Percentiles rank a stretch among this genome's conserved stretches.
Evolutionary conservation across 2,329 filamentous ascomycete species (phyloP).

Genomic region (Exophiala spinifera): DNA sequence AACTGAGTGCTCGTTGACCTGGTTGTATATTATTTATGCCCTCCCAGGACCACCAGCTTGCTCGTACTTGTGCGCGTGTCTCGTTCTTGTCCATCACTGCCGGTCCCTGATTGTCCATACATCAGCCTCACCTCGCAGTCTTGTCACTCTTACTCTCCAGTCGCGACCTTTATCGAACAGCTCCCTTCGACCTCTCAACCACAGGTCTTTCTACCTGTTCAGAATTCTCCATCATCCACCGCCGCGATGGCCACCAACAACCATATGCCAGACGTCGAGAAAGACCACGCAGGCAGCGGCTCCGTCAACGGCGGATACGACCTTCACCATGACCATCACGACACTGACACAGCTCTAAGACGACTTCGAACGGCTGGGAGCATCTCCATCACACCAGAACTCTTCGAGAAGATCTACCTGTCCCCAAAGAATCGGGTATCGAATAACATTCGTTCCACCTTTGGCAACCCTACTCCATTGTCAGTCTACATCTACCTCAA

Average conservation of each 20-base stretch:
- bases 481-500: conserved; percentile 18
- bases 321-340: conserved; percentile 29
- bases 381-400: conserved; percentile 37
- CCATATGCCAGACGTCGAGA: conserved; percentile 29
- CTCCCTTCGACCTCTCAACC: background rate
- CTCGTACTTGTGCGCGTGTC: conserved; percentile 11
- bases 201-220: background rate
- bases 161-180: background rate
- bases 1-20: too few relatives aligned
- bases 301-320: conserved; percentile 30
- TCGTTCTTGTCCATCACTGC: conserved; percentile 1
- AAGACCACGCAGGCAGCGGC: conserved; percentile 27
- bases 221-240: background rate
- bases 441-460: conserved; percentile 31
- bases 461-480: conserved; percentile 37
- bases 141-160: background rate
- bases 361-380: conserved; percentile 52
- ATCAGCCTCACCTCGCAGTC: conserved; percentile 2
- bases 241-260: conserved; percentile 16
- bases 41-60: background rate
- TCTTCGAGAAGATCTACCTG: conserved; percentile 38
- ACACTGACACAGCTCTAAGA: conserved; percentile 36
- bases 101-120: conserved; percentile 1
- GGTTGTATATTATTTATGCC: conserved; percentile 16
- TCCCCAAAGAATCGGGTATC: conserved; percentile 35